Base-by-base conservation (phyloP, 192 early-diverging fungal species). In the Umbelopsis sp. region DNA sequence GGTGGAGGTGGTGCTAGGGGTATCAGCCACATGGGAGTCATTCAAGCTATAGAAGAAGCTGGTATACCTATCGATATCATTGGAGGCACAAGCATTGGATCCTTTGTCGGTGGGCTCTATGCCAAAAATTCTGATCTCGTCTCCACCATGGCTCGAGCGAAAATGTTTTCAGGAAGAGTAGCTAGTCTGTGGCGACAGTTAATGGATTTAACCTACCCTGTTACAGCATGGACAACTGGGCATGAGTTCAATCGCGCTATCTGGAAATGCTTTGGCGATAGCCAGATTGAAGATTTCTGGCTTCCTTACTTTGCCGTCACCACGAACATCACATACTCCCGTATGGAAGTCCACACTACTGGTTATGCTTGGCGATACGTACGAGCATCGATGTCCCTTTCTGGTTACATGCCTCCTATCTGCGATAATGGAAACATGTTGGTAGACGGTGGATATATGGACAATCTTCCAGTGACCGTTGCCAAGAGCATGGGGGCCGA, bases 401-500 rank as follows among this genome's bases (percentile, higher is more conserved):
- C 95, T 6, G 96, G 96, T 9, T 98, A 93, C 76, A 81, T 99
- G 70, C 98, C 98, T 2, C 98, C 98, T 0, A 82, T 99, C 41
- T 98, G 94, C 75, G 95, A 98, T 78, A 92, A 97, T 71, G 98
- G 98, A 29, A 87, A 96, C 73, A 90, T 99, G 91, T 81, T 99
- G n/a, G 89, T 99, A 14, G 98, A 99, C 75, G 98, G 98, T 66
- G 98, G 98, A 5, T 99, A 99, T 78, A 87, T 98, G 82, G 95
- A 98, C 78, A 98, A 98, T 78, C 80, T 99, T 70, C 98, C 98
- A 0, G 98, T 96, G 3, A 65, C 75, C 2, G 90, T 90, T 72
- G 86, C 88, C 77, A 88, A 86, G 71, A 83, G 83, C 44, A 79
- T 94, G 51, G 96, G 96, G 0, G 97, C 97, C 1, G 82, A 93